Base-by-base conservation (phyloP, 768 basidiomycete species). In the Termitomyces titanicus region DNA sequence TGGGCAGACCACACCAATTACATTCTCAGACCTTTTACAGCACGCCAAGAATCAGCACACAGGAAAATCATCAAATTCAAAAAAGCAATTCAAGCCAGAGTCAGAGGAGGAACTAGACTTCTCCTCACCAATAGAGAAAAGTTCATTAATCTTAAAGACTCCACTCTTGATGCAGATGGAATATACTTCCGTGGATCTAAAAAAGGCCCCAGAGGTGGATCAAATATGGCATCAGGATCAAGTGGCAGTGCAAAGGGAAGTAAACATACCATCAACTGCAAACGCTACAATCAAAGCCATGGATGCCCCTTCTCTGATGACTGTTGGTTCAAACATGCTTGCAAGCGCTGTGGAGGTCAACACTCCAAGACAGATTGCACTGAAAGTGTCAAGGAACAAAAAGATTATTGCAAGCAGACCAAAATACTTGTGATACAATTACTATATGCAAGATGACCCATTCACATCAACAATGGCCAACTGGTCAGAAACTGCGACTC, bases 21-120 rank as follows among this genome's bases (percentile, higher is more conserved):
- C 50, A 66, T 74, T 51, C 38, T 40, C 3, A 38, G 50, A 0
- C 49, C 68, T 2, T 72, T 73, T 58, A 12, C 53, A 18, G 27
- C 62, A 6, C 35, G 56, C 1, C 9, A n/a, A 0, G 33, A 18
- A 0, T 12, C 44, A 1, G 51, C 34, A 34, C 66, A 66, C 38
- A 15, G 17, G 5, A 13, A 47, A 35, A 33, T 74, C 57, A 61
- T 74, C 51, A 17, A 59, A 9, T 70, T 58, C 49, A 68, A 74
- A 51, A 53, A 58, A 12, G 67, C 68, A 0, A 53, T 70, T 22
- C 44, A 66, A 7, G 54, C 55, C 2, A 22, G 47, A 15, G 64
- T 67, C 34, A 60, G 40, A 0, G 39, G 47, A 15, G 39, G 54
- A 25, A 53, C 51, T 17, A 8, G 47, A 6, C 48, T 62, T 2